phyloP scores from a whole-genome alignment of 2,329 filamentous ascomycete species.

The Ophiostoma sp. region DNA sequence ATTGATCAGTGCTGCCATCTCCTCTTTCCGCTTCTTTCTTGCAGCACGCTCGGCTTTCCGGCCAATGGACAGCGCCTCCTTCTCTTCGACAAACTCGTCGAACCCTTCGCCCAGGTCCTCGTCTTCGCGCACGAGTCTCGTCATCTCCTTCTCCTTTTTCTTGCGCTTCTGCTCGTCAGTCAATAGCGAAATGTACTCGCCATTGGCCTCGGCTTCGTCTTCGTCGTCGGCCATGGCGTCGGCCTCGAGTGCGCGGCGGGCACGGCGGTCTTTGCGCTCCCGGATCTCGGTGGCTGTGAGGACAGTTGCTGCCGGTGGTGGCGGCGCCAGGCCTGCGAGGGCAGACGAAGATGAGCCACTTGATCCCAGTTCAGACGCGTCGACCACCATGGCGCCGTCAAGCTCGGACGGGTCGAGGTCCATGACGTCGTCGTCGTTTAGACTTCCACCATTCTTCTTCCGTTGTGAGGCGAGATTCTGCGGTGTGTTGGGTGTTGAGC shows the following conservation, averaged over 20 bases:
- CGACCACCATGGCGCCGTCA: conserved; percentile 65
- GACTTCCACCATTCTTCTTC: conserved; percentile 41
- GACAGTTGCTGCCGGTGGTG: conserved; percentile 49
- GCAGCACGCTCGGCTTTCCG: conserved; percentile 75
- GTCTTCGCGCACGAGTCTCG: conserved; percentile 77
- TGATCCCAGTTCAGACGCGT: conserved; percentile 43
- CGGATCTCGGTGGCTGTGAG: conserved; percentile 81
- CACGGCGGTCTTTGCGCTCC: conserved; percentile 86
- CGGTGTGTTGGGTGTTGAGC: conserved; percentile 81
- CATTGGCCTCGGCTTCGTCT: conserved; percentile 42
- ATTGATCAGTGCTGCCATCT: conserved; percentile 82
- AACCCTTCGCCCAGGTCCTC: conserved; percentile 93
- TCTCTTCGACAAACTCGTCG: conserved; percentile 83
- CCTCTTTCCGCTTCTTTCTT: conserved; percentile 63
- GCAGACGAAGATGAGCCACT: conserved; percentile 29
- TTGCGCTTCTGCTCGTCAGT: conserved; percentile 33
- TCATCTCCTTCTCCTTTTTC: conserved; percentile 64
- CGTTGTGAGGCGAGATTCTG: conserved; percentile 53
- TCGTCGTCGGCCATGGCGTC: conserved; percentile 66
- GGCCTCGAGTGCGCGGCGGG: conserved; percentile 70
- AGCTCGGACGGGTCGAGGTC: conserved; percentile 61
- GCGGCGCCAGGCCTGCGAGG: conserved; percentile 32
- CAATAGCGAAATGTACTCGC: conserved; percentile 35
- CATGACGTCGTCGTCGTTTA: conserved; percentile 53
- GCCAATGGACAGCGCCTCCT: conserved; percentile 72